Conservation (phyloP, 116 monocot genomes). For the Papilionanthe hybrid region DNA sequence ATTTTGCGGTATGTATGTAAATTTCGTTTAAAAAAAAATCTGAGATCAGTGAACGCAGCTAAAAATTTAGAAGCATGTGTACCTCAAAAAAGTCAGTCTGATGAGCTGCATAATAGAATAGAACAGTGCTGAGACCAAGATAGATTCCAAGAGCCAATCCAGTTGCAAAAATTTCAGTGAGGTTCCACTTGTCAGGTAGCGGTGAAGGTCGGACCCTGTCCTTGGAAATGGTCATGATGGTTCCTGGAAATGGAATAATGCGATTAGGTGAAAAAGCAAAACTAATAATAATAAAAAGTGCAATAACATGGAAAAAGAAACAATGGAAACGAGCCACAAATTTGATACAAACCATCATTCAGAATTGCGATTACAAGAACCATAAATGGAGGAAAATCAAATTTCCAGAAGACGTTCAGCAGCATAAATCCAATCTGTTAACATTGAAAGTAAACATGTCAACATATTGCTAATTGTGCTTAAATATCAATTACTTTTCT, state of each 20-base stretch:
- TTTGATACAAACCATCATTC: slow-evolving; percentile 39
- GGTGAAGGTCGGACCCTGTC: slow-evolving; percentile 58
- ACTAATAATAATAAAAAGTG: not conserved
- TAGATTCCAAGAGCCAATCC: slow-evolving; percentile 45
- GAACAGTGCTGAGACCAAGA: slow-evolving; percentile 40
- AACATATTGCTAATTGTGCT: slow-evolving; percentile 4
- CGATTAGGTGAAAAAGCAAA: not conserved
- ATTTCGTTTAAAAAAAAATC: no score
- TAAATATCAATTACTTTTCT: not conserved
- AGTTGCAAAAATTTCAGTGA: slow-evolving; percentile 55
- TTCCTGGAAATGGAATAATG: slow-evolving; percentile 31
- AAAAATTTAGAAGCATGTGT: not conserved
- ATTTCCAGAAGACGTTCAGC: slow-evolving; percentile 33
- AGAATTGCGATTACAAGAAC: slow-evolving; percentile 58
- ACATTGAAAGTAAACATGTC: slow-evolving; percentile 5
- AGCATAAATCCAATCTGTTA: slow-evolving; percentile 47
- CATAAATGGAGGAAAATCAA: slow-evolving; percentile 53
- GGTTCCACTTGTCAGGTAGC: slow-evolving; percentile 59
- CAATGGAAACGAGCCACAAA: not conserved
- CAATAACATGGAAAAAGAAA: not conserved
- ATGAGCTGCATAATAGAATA: slow-evolving; percentile 44
- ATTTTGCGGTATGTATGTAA: no score
- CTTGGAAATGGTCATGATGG: slow-evolving; percentile 66
- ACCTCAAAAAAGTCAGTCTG: slow-evolving; percentile 42
- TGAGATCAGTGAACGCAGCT: not conserved